A percentile compares a stretch with the other conserved stretches of the same genome.
These are phyloP conservation scores for Macrolepiota dolichaula DNA, from an alignment of 768 basidiomycete genomes.

Conservation along the genomic window DNA sequence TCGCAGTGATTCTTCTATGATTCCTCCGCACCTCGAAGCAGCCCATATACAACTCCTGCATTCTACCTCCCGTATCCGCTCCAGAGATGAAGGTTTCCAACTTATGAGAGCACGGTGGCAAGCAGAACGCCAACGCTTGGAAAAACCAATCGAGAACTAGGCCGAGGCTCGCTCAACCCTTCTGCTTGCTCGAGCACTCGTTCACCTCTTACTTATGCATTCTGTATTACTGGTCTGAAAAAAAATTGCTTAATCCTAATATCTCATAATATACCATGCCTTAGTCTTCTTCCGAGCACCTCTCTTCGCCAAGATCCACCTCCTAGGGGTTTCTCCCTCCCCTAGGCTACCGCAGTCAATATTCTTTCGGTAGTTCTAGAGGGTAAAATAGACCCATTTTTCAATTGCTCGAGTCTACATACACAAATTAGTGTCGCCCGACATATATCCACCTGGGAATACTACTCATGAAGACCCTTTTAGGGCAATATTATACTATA, in stretches of 20 bases:
- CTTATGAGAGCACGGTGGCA: conserved; percentile 78
- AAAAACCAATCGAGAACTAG: conserved; percentile 12
- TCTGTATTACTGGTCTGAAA: not conserved
- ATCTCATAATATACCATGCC: not conserved
- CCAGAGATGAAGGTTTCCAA: conserved; percentile 64
- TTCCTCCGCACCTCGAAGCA: conserved; percentile 61
- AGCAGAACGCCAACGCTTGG: conserved; percentile 45
- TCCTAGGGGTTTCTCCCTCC: not conserved
- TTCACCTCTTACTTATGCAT: not conserved
- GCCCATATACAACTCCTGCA: conserved; percentile 56
- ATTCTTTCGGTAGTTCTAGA: no score
- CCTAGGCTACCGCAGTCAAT: not conserved
- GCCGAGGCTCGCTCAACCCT: not conserved
- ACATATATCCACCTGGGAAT: conserved; percentile 1
- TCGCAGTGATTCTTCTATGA: conserved; percentile 65
- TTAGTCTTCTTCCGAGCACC: not conserved
- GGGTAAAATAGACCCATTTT: not conserved
- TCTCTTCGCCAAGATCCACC: not conserved
- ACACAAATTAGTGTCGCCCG: conserved; percentile 10
- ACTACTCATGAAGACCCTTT: conserved; percentile 1
- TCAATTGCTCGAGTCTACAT: conserved; percentile 6
- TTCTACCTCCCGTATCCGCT: conserved; percentile 48
- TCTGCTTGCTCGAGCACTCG: not conserved
- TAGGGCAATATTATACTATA: not conserved
- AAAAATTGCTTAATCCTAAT: not conserved